These are phyloP conservation scores for Exserohilum turcica DNA, from an alignment of 2,329 filamentous ascomycete genomes.

Conservation along the genomic window DNA sequence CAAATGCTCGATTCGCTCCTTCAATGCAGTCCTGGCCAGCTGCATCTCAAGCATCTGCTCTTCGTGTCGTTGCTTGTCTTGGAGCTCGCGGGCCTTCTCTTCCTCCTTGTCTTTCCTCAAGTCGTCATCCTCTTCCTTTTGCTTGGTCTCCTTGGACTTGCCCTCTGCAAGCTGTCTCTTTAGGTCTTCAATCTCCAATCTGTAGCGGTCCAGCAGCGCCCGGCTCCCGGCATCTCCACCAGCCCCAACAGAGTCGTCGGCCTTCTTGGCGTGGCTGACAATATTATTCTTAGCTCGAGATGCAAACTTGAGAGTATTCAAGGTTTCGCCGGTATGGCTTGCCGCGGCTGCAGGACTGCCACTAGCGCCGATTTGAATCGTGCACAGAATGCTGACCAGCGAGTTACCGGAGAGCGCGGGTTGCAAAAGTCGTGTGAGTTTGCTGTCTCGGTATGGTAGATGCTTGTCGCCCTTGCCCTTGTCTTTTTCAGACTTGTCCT, in stretches of 20 bases:
- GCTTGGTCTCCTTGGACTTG: constrained; percentile 62
- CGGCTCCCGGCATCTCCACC: constrained; percentile 82
- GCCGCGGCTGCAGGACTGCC: constrained; percentile 72
- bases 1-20: constrained; percentile 95
- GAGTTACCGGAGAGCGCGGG: constrained; percentile 91
- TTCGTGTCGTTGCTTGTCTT: constrained; percentile 85
- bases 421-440: constrained; percentile 89
- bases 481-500: constrained; percentile 72
- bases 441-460: constrained; percentile 95
- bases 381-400: constrained; percentile 95
- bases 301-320: constrained; percentile 97
- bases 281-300: constrained; percentile 97
- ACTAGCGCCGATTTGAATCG: constrained; percentile 83
- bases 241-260: constrained; percentile 81
- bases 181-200: constrained; percentile 87
- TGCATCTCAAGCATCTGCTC: constrained; percentile 99
- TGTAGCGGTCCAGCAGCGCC: constrained; percentile 88
- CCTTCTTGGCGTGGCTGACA: constrained; percentile 93
- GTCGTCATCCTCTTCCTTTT: constrained; percentile 63
- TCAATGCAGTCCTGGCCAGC: constrained; percentile 89
- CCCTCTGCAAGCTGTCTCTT: constrained; percentile 78
- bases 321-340: constrained; percentile 81
- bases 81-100: constrained; percentile 65
- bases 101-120: constrained; percentile 71
- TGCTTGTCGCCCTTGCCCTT: constrained; percentile 91